A percentile compares a stretch with the other conserved stretches of the same genome.
Conservation (phyloP, 331 rosid species). For the Quercus tomentella region DNA sequence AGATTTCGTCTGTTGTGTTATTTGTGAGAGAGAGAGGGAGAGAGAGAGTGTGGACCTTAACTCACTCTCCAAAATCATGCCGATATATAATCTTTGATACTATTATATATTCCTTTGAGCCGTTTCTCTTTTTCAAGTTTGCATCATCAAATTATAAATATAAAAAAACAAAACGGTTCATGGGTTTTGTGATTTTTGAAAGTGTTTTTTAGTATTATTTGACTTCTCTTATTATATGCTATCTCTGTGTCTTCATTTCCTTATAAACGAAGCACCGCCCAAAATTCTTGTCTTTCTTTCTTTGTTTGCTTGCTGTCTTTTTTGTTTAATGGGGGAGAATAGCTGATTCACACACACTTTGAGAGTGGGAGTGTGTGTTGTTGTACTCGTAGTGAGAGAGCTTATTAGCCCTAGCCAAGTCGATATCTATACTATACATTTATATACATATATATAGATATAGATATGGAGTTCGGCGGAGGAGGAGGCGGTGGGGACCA, state of each 20-base stretch:
- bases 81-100: slow-evolving; percentile 29
- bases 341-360: slow-evolving; percentile 13
- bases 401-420: not conserved
- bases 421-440: too few species aligned
- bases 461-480: slow-evolving; percentile 63
- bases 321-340: slow-evolving; percentile 15
- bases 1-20: slow-evolving; percentile 31
- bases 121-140: slow-evolving; percentile 31
- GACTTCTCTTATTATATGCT: slow-evolving; percentile 3
- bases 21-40: too few species aligned
- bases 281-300: slow-evolving; percentile 7
- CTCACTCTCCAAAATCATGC: slow-evolving; percentile 60
- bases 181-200: not conserved
- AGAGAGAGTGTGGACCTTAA: slow-evolving; percentile 12
- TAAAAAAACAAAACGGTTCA: not conserved
- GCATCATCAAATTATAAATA: too few species aligned
- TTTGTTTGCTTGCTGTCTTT: slow-evolving; percentile 1
- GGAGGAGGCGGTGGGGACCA: slow-evolving; percentile 68
- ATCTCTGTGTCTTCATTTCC: slow-evolving; percentile 3
- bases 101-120: slow-evolving; percentile 8
- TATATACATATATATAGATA: too few species aligned
- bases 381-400: not conserved
- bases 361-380: not conserved
- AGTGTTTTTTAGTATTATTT: not conserved
- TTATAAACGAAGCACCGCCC: slow-evolving; percentile 16